Evolutionary conservation across 1,284 basidiomycete species (phyloP), one percentile per base, ranked within the genome.

Genomic region (Austroboletus novae-zelandiae): DNA sequence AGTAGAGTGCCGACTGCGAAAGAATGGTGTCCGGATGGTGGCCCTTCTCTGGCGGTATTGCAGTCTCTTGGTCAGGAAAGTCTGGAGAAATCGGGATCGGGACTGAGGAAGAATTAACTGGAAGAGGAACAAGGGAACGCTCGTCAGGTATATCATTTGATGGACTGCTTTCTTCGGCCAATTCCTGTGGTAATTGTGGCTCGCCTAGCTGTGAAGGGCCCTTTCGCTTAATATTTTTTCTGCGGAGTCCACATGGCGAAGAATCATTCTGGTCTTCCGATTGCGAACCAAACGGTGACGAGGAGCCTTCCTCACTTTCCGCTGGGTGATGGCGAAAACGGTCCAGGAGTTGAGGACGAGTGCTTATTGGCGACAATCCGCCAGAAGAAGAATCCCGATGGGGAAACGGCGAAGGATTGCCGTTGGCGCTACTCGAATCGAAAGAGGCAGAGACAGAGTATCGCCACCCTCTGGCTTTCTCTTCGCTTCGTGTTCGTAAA

Each of bases 271-370:
- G 70, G 45, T 65, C 68, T 40, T 78, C 79, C 2, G 74, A 76
- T n/a, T 75, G 61, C 2, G 80, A 82, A 45, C 73, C 73, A 23
- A 70, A 68, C 2, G 68, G 67, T 5, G 78, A 79, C 2, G 75
- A 76, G 9, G 74, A 65, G 1, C 67, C 74, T 17, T 77, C 80
- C 52, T 79, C 79, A 43, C 76, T 79, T 43, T 70, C 70, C 27
- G 64, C 56, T 18, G 57, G 63, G 36, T 59, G 68, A 35, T 68
- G 65, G 18, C 69, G 67, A 30, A 71, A 68, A 52, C 73, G 71
- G 47, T 72, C 70, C 20, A 70, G 69, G 18, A 77, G 56, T 45
- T 74, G 71, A 29, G 70, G 60, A 29, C 69, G 72, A 47, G 73
- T 75, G 49, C 69, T 75, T 10, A 71, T 60, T 1, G 80, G 74